These are phyloP conservation scores for Micractinium conductrix DNA, from an alignment of 139 green algal genomes.

Conservation along the genomic window DNA sequence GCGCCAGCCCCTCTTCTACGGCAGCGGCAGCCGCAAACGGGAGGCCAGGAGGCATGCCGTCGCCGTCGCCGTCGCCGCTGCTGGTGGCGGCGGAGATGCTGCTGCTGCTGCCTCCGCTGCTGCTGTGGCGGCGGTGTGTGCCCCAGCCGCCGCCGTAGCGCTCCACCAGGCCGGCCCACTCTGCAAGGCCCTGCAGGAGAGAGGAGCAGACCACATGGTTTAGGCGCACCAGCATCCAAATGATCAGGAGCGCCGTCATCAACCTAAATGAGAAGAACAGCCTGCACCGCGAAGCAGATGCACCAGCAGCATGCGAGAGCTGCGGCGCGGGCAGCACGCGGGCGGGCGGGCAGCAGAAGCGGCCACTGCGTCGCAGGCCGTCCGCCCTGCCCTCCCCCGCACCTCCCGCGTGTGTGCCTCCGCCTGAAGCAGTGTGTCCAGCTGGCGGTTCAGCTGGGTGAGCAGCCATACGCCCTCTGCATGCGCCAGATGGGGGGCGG, in stretches of 20 bases:
- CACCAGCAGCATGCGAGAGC: no score
- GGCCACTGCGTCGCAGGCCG: not conserved
- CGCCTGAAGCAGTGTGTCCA: not conserved
- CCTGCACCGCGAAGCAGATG: no score
- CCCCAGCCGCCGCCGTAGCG: not conserved
- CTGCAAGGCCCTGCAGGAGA: conserved; percentile 8
- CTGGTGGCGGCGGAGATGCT: not conserved
- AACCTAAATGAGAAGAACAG: no score
- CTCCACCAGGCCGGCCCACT: conserved; percentile 10
- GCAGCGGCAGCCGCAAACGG: not conserved
- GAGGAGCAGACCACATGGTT: no score
- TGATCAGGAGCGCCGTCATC: no score
- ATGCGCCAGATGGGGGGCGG: no score
- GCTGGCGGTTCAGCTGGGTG: not conserved
- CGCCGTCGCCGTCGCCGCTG: not conserved
- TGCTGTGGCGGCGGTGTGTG: not conserved
- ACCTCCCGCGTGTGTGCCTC: conserved; percentile 32
- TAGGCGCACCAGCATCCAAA: no score
- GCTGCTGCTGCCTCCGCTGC: not conserved
- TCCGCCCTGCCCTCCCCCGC: not conserved
- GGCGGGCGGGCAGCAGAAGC: not conserved
- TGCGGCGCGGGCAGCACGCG: no score
- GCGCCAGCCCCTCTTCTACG: conserved; percentile 23
- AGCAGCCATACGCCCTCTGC: conserved; percentile 19
- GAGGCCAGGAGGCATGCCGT: not conserved